Evolutionary conservation across 495 filamentous ascomycete species (phyloP).

Genomic region (Xanthoparmelia taractica): DNA sequence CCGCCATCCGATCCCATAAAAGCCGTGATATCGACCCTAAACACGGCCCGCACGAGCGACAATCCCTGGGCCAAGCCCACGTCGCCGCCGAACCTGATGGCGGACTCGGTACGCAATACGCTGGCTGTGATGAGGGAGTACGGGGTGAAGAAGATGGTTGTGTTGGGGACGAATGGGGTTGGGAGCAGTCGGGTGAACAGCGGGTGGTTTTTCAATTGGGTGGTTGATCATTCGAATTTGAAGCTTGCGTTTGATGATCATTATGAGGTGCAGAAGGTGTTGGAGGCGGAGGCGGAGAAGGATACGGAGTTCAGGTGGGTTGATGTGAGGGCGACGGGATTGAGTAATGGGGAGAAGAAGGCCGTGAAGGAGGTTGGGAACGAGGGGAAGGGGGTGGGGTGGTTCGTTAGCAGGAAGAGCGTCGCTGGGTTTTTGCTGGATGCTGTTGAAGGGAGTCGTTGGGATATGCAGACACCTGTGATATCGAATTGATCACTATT

Average conservation of each 20-base stretch:
- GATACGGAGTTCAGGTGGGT: slow-evolving; percentile 28
- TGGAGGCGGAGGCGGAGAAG: slow-evolving; percentile 12
- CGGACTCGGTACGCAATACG: slow-evolving; percentile 30
- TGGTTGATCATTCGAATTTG: slow-evolving; percentile 32
- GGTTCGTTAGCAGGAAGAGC: slow-evolving; percentile 25
- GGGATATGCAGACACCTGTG: slow-evolving; percentile 25
- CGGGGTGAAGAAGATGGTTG: slow-evolving; percentile 32
- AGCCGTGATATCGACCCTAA: slow-evolving; percentile 12
- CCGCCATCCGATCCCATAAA: slow-evolving; percentile 13
- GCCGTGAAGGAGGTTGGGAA: slow-evolving; percentile 32
- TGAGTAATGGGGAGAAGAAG: slow-evolving; percentile 30
- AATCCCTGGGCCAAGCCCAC: slow-evolving; percentile 15
- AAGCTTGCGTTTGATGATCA: slow-evolving; percentile 33
- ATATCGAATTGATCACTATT: slow-evolving; percentile 9
- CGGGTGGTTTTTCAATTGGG: slow-evolving; percentile 30
- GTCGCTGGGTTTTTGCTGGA: slow-evolving; percentile 38
- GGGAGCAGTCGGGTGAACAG: slow-evolving; percentile 31
- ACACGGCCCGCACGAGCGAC: slow-evolving; percentile 15
- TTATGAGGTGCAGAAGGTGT: slow-evolving; percentile 10
- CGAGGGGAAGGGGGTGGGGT: slow-evolving; percentile 24
- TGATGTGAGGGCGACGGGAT: slow-evolving; percentile 32
- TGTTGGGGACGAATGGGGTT: slow-evolving; percentile 35
- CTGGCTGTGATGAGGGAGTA: slow-evolving; percentile 34
- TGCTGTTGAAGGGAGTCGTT: slow-evolving; percentile 32
- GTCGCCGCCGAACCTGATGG: slow-evolving; percentile 14